Evolutionary conservation across 2,329 filamentous ascomycete species (phyloP).

Genomic region (Eutypa lata): DNA sequence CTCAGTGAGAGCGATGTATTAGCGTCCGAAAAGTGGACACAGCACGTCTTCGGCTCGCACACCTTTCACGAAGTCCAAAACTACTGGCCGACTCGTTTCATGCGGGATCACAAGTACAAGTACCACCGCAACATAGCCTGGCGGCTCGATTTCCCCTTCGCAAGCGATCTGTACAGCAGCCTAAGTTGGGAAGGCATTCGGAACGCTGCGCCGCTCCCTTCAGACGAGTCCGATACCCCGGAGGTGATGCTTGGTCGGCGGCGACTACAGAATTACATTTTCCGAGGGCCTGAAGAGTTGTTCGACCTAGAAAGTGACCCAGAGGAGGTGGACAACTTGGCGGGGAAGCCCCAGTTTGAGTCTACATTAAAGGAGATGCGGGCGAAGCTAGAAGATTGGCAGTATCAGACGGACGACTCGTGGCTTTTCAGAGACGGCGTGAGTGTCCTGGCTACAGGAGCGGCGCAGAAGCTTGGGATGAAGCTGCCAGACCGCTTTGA

Average conservation of each 20-base stretch:
- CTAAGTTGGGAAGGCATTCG: constrained; percentile 43
- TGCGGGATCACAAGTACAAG: constrained; percentile 36
- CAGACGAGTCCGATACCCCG: neutral
- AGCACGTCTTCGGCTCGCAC: constrained; percentile 45
- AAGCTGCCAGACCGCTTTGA: constrained; percentile 26
- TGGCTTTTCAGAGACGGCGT: constrained; percentile 28
- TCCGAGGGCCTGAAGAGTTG: constrained; percentile 40
- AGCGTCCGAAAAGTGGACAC: constrained; percentile 20
- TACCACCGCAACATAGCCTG: constrained; percentile 50
- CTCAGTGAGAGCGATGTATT: constrained; percentile 16
- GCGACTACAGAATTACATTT: constrained; percentile 39
- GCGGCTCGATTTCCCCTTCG: constrained; percentile 47
- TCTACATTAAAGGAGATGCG: constrained; percentile 30
- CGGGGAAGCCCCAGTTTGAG: constrained; percentile 21
- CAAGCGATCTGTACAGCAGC: constrained; percentile 41
- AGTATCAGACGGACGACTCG: constrained; percentile 23
- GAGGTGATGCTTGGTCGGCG: constrained; percentile 36
- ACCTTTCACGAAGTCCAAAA: constrained; percentile 48
- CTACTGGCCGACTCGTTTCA: constrained; percentile 47
- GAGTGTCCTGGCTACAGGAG: constrained; percentile 12
- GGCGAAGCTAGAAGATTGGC: constrained; percentile 24
- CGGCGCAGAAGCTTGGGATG: constrained; percentile 20
- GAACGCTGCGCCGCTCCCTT: constrained; percentile 22
- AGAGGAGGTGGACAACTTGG: constrained; percentile 42
- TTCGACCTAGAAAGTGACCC: constrained; percentile 45